phyloP scores from a whole-genome alignment of 2,329 filamentous ascomycete species.

The Daldinia sp. region DNA sequence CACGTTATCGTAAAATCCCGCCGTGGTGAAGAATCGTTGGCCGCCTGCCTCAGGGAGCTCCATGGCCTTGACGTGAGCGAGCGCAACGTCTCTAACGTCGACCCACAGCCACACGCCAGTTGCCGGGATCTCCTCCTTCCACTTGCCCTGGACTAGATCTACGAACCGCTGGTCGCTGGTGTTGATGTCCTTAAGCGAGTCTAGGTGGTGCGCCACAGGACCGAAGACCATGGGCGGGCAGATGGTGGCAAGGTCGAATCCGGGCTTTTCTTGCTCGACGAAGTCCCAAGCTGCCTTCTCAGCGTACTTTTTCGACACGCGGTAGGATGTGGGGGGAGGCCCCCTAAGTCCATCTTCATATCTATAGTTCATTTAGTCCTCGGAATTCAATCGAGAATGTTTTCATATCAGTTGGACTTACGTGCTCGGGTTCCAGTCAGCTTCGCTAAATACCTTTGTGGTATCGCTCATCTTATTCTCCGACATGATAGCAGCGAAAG shows the following conservation, averaged over 20 bases:
- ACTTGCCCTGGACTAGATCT: constrained; percentile 58
- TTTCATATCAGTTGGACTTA: background rate
- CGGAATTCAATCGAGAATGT: background rate
- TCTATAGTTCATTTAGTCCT: background rate
- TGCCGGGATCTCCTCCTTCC: constrained; percentile 54
- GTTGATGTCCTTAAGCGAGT: constrained; percentile 57
- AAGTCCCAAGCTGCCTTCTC: constrained; percentile 65
- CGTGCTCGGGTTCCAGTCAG: constrained; percentile 63
- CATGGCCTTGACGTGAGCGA: constrained; percentile 61
- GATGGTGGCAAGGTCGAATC: constrained; percentile 62
- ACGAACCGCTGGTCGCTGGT: constrained; percentile 63
- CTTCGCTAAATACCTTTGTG: constrained; percentile 54
- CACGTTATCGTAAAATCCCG: constrained; percentile 57
- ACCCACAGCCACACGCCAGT: constrained; percentile 58
- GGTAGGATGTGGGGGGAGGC: constrained; percentile 57
- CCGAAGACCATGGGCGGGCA: constrained; percentile 63
- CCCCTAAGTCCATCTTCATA: constrained; percentile 53
- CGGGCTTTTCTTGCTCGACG: constrained; percentile 52
- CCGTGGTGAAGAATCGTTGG: constrained; percentile 59
- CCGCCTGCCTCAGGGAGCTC: constrained; percentile 58
- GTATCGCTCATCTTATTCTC: constrained; percentile 50
- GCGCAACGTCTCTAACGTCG: constrained; percentile 65
- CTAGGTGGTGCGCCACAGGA: constrained; percentile 59
- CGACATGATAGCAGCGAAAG: constrained; percentile 62
- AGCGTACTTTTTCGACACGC: constrained; percentile 63